Evolutionary conservation across 2,329 filamentous ascomycete species (phyloP).

Genomic region (Colletotrichum sp.): DNA sequence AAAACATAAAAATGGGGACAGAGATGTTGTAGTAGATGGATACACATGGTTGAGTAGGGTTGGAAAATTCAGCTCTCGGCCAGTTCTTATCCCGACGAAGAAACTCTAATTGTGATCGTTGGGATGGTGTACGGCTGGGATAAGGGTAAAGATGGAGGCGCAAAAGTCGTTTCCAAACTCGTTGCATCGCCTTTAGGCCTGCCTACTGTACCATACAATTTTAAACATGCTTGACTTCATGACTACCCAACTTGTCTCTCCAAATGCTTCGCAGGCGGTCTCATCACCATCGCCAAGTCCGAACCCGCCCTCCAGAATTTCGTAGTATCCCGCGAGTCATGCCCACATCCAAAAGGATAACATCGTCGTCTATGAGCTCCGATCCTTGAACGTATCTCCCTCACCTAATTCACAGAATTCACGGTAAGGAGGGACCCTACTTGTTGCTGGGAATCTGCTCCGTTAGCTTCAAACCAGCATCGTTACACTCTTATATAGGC

Average conservation of each 20-base stretch:
- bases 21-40: neutral
- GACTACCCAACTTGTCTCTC: neutral
- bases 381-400: neutral
- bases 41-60: constrained; percentile 19
- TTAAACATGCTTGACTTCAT: constrained; percentile 19
- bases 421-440: neutral
- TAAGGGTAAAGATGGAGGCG: constrained; percentile 12
- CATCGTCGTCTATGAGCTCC: too few species aligned
- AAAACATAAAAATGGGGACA: neutral
- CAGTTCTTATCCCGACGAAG: neutral
- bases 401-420: neutral
- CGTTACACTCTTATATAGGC: neutral
- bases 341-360: neutral
- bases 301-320: neutral
- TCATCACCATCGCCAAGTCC: neutral
- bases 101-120: neutral
- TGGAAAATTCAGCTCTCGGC: constrained; percentile 8
- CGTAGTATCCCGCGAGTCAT: neutral
- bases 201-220: constrained; percentile 21
- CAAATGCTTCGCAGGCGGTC: neutral
- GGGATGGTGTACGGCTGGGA: neutral
- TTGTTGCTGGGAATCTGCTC: neutral
- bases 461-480: neutral
- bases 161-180: constrained; percentile 13
- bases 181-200: constrained; percentile 19